phyloP scores from a whole-genome alignment of 495 filamentous ascomycete genomes.

The Hypoxylon lienhwacheense region DNA sequence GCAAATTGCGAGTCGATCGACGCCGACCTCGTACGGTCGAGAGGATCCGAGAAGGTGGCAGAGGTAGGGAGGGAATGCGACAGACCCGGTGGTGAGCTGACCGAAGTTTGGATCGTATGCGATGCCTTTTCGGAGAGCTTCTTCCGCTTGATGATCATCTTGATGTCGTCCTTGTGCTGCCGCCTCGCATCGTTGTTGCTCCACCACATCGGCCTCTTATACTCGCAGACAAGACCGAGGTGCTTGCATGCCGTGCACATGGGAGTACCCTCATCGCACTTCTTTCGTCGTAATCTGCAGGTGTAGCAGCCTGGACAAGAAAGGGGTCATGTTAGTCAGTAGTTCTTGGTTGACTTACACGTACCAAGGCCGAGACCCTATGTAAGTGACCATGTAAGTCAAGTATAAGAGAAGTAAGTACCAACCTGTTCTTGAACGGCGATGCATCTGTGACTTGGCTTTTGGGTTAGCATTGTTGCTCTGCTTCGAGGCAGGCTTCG shows the following conservation, averaged over 20 bases:
- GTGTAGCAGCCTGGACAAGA: constrained; percentile 83
- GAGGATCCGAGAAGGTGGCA: constrained; percentile 72
- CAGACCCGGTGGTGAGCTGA: constrained; percentile 72
- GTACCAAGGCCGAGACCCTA: constrained; percentile 13
- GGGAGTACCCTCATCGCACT: constrained; percentile 92
- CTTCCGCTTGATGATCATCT: constrained; percentile 95
- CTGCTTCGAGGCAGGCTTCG: constrained; percentile 57
- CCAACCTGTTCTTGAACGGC: constrained; percentile 90
- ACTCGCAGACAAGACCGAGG: constrained; percentile 85
- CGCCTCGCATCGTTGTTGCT: constrained; percentile 82
- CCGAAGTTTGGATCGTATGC: constrained; percentile 55
- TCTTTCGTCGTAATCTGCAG: constrained; percentile 91
- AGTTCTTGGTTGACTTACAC: constrained; percentile 28
- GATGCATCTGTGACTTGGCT: constrained; percentile 78
- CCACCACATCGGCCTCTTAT: constrained; percentile 97
- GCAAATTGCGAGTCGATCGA: constrained; percentile 80
- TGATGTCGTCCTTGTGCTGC: constrained; percentile 90
- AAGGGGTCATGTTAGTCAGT: constrained; percentile 26
- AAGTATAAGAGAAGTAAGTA: constrained; percentile 29
- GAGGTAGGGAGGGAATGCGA: constrained; percentile 82
- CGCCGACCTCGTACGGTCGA: constrained; percentile 69
- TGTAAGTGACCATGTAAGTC: constrained; percentile 38
- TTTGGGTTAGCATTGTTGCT: constrained; percentile 58
- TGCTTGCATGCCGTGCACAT: constrained; percentile 87
- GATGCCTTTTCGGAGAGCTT: constrained; percentile 86